Base-by-base conservation (phyloP, 257 asterid species). In the Fraxinus quadrangulata region DNA sequence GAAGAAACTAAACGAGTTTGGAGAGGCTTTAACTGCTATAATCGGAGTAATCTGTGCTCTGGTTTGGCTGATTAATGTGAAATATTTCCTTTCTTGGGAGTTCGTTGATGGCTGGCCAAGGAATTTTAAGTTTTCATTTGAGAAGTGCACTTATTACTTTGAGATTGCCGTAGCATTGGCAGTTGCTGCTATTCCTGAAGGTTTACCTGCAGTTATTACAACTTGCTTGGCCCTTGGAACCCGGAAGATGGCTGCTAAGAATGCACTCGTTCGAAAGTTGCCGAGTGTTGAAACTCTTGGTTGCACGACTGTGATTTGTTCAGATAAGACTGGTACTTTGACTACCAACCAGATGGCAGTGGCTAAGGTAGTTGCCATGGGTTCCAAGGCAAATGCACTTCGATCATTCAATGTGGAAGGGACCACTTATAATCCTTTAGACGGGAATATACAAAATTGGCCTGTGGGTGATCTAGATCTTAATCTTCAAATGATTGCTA, bases 211-310 rank as follows among this genome's bases (percentile, higher is more conserved):
- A 54, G 97, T 96, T 33, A 96, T 96, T 68, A 96, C 99, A 51
- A 92, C 99, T 69, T 96, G 99, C 85, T 88, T 96, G 87, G 99
- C 99, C 0, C 97, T 96, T 75, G 99, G 99, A 72, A 96, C 99
- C 1, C 92, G 99, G 34, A 96, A 96, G 89, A 96, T 96, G 99
- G 99, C 99, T 83, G 98, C 98, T 79, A 93, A 96, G 85, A 96
- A 96, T 84, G 99, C 99, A 51, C 99, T 96, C 66, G 99, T 96
- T 77, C 96, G 99, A 68, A 96, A 93, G 92, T 84, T 96, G 87
- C 98, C 99, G 10, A 96, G 99, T 84, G 99, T 96, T 72, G 99
- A 96, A 86, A 96, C 98, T 78, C 98, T 96, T 81, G 99, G 99
- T 71, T 96, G 99, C 85, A 96, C 99, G 34, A 96, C 98, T 67